phyloP scores from a whole-genome alignment of 2,329 filamentous ascomycete species.

The Pestalotiopsis sp. region DNA sequence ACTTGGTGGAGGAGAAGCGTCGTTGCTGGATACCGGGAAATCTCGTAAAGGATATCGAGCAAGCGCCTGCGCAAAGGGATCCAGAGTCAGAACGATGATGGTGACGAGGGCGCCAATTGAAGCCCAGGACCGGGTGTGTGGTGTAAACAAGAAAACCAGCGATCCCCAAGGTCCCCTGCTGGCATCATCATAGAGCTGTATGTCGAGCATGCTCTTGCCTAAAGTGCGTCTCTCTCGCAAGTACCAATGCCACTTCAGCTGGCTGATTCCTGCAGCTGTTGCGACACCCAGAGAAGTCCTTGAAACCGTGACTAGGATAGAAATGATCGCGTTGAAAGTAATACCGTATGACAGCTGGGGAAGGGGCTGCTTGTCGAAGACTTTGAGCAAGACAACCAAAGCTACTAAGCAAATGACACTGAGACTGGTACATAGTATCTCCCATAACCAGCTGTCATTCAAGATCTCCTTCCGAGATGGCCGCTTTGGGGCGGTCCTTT shows the following conservation, averaged over 20 bases:
- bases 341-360: neutral
- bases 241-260: neutral
- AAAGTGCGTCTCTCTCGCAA: neutral
- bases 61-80: neutral
- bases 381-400: neutral
- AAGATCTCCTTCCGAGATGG: neutral
- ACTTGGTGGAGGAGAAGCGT: neutral
- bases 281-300: neutral
- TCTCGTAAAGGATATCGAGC: neutral
- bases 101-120: neutral
- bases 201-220: neutral
- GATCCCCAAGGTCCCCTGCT: neutral
- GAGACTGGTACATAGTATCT: neutral
- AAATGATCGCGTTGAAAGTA: neutral
- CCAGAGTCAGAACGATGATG: neutral
- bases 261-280: neutral
- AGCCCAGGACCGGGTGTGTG: neutral
- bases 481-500: neutral
- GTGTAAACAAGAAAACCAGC: neutral
- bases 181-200: neutral
- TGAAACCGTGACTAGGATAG: neutral
- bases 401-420: neutral
- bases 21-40: neutral
- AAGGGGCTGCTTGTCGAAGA: neutral
- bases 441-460: neutral